A percentile compares a stretch with the other conserved stretches of the same genome.
Evolutionary conservation across 1,284 basidiomycete species (phyloP).

Genomic region (Bothia castanella): DNA sequence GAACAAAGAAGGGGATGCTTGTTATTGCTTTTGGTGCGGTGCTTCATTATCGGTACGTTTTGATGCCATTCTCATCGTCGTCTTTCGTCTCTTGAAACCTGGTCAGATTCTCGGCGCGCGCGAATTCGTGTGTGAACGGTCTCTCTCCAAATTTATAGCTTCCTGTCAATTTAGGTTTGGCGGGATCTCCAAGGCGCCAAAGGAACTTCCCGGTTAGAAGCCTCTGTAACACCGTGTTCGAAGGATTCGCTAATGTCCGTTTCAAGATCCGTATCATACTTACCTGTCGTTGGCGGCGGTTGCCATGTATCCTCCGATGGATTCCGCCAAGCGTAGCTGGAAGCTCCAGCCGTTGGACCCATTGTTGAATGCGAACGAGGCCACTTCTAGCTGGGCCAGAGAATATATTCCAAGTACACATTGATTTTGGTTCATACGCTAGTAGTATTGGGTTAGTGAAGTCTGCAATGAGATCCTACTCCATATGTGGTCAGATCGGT

Average conservation of each 20-base stretch:
- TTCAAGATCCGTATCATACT: constrained; percentile 82
- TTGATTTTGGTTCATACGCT: constrained; percentile 20
- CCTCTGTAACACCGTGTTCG: background rate
- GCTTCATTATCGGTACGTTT: constrained; percentile 65
- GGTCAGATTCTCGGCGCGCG: constrained; percentile 60
- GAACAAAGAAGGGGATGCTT: constrained; percentile 83
- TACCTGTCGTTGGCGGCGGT: constrained; percentile 84
- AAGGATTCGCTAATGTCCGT: constrained; percentile 5
- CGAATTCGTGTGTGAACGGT: constrained; percentile 50
- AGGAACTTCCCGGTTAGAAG: constrained; percentile 66
- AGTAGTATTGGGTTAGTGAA: background rate
- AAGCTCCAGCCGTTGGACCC: constrained; percentile 58
- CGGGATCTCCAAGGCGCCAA: constrained; percentile 79
- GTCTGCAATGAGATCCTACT: no score
- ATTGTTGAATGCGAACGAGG: constrained; percentile 62
- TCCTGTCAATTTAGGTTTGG: constrained; percentile 81
- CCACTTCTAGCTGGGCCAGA: constrained; percentile 63
- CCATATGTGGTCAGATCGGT: constrained; percentile 1
- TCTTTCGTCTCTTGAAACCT: constrained; percentile 1
- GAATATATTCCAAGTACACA: constrained; percentile 40
- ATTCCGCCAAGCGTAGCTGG: constrained; percentile 46
- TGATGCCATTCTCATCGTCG: background rate
- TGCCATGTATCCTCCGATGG: constrained; percentile 55
- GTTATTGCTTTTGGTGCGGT: constrained; percentile 94
- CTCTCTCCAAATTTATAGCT: constrained; percentile 63